Evolutionary conservation across 2,329 filamentous ascomycete species (phyloP).

Genomic region (Zopfia rhizophila): DNA sequence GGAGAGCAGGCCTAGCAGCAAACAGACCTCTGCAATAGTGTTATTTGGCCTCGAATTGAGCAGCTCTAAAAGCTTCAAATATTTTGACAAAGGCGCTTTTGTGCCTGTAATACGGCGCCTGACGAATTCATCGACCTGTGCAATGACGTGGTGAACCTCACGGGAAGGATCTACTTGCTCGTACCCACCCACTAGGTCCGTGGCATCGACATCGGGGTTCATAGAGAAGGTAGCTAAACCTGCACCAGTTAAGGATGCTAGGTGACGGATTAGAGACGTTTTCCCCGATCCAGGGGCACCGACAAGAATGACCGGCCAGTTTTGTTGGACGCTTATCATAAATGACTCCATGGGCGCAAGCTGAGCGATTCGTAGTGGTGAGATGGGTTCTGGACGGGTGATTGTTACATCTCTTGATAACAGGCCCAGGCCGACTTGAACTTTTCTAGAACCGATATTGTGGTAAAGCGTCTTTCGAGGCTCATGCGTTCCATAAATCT

Average conservation of each 20-base stretch:
- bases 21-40: not conserved
- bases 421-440: slow-evolving; percentile 83
- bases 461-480: slow-evolving; percentile 67
- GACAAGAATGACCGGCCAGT: slow-evolving; percentile 88
- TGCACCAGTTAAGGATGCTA: slow-evolving; percentile 82
- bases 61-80: slow-evolving; percentile 34
- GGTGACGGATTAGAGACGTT: slow-evolving; percentile 78
- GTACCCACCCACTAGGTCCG: slow-evolving; percentile 96
- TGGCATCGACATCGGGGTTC: slow-evolving; percentile 95
- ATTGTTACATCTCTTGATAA: slow-evolving; percentile 67
- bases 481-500: slow-evolving; percentile 66
- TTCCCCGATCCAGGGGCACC: slow-evolving; percentile 89
- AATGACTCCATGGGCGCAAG: slow-evolving; percentile 84
- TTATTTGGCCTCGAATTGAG: slow-evolving; percentile 18
- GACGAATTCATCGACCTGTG: slow-evolving; percentile 64
- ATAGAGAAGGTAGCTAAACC: slow-evolving; percentile 84
- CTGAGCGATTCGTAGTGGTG: slow-evolving; percentile 55
- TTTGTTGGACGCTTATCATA: slow-evolving; percentile 85
- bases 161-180: slow-evolving; percentile 90
- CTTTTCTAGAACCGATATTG: slow-evolving; percentile 70
- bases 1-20: not conserved
- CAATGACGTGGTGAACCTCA: slow-evolving; percentile 71
- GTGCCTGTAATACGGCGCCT: slow-evolving; percentile 47
- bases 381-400: slow-evolving; percentile 37
- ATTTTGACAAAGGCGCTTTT: slow-evolving; percentile 14